phyloP scores from a whole-genome alignment of 176 grass and related monocot species.

The Lolium rigidum region DNA sequence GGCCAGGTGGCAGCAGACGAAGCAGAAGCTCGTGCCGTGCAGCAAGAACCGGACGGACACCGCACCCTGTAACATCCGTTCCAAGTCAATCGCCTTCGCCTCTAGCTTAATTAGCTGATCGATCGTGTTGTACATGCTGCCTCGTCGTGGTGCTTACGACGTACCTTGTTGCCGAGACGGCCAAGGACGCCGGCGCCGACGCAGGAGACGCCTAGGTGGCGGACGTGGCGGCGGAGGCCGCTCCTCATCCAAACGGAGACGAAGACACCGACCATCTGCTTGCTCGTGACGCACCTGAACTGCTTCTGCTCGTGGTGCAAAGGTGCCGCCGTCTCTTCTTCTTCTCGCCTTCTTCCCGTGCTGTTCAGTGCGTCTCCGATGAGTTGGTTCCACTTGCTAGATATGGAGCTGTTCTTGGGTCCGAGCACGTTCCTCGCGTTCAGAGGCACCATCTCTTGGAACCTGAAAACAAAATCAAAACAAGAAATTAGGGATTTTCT shows the following conservation, averaged over 20 bases:
- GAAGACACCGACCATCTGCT: conserved; percentile 92
- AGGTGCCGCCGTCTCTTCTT: neutral
- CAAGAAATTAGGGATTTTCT: neutral
- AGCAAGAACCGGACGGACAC: conserved; percentile 77
- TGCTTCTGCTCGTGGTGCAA: neutral
- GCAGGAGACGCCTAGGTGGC: conserved; percentile 45
- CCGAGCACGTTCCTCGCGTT: conserved; percentile 77
- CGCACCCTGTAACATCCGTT: conserved; percentile 57
- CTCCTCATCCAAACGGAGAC: conserved; percentile 65
- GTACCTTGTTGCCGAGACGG: conserved; percentile 83
- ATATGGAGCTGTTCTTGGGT: conserved; percentile 56
- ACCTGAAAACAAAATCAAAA: conserved; percentile 41
- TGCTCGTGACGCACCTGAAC: conserved; percentile 68
- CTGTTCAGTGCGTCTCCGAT: conserved; percentile 70
- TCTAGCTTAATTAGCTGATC: neutral
- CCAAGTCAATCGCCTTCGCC: neutral
- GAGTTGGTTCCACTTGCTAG: conserved; percentile 72
- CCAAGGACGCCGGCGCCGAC: conserved; percentile 78
- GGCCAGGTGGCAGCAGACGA: conserved; percentile 91
- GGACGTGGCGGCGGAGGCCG: conserved; percentile 53
- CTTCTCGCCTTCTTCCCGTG: neutral
- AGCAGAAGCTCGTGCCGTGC: conserved; percentile 86
- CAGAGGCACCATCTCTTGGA: conserved; percentile 86
- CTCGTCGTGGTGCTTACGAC: neutral
- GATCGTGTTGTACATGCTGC: too few relatives aligned